phyloP scores from a whole-genome alignment of 768 basidiomycete species.

The Xerocomus brunneocitrinus region DNA sequence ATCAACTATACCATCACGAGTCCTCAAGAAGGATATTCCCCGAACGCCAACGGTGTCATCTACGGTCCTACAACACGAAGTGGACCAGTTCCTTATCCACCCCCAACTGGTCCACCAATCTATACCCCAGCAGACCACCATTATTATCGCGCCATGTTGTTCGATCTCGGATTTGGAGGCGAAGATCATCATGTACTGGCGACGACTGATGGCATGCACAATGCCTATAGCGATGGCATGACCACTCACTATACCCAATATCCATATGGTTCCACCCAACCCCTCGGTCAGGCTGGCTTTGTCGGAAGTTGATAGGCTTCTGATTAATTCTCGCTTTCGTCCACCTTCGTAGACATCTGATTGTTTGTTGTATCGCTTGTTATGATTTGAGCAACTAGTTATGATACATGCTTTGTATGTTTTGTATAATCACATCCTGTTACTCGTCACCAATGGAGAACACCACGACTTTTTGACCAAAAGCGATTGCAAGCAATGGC shows the following conservation, averaged over 20 bases:
- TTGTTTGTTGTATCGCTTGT: slow-evolving; percentile 5
- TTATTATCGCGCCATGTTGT: slow-evolving; percentile 73
- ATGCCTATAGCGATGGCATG: slow-evolving; percentile 33
- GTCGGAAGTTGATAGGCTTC: slow-evolving; percentile 14
- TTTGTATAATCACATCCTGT: slow-evolving; percentile 10
- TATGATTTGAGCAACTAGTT: slow-evolving; percentile 9
- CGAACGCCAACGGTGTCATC: slow-evolving; percentile 10
- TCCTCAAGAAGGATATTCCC: slow-evolving; percentile 18
- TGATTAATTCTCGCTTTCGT: neutral
- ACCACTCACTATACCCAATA: slow-evolving; percentile 31
- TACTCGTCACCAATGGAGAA: slow-evolving; percentile 64
- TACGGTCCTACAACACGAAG: slow-evolving; percentile 13
- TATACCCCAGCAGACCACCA: slow-evolving; percentile 51
- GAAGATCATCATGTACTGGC: slow-evolving; percentile 25
- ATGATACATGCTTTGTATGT: slow-evolving; percentile 21
- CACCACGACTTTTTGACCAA: slow-evolving; percentile 54
- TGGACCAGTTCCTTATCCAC: slow-evolving; percentile 16
- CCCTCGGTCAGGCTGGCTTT: slow-evolving; percentile 22
- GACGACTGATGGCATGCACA: slow-evolving; percentile 24
- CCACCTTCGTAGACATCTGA: slow-evolving; percentile 5
- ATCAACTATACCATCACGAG: slow-evolving; percentile 14
- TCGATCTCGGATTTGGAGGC: slow-evolving; percentile 65
- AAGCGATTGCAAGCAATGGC: slow-evolving; percentile 63
- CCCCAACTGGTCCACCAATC: slow-evolving; percentile 33
- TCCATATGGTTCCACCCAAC: slow-evolving; percentile 27